These are phyloP conservation scores for Raffaelea ambrosiae DNA, from an alignment of 2,329 filamentous ascomycete genomes.

Conservation along the genomic window DNA sequence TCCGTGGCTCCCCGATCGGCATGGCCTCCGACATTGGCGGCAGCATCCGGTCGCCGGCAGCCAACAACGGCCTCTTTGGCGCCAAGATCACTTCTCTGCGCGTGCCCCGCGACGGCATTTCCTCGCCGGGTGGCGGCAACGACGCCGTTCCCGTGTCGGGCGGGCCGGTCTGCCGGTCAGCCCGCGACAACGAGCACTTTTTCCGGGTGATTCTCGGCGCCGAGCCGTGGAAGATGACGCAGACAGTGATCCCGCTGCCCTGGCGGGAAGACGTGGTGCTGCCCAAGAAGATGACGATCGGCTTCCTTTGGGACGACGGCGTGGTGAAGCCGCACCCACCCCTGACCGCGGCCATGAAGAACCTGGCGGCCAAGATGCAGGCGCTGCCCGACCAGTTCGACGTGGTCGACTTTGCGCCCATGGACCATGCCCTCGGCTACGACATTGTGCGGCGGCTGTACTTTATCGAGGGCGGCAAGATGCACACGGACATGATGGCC, in stretches of 20 bases:
- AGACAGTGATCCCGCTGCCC: neutral
- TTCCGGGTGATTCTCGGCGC: neutral
- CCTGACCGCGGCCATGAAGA: neutral
- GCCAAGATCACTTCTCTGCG: neutral
- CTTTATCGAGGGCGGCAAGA: neutral
- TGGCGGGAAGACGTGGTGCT: neutral
- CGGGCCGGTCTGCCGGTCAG: neutral
- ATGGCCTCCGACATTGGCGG: slow-evolving; percentile 1
- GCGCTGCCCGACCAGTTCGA: neutral
- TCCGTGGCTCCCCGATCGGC: neutral
- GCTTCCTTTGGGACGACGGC: neutral
- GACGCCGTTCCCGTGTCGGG: neutral
- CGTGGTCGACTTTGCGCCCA: neutral
- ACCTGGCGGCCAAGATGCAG: neutral
- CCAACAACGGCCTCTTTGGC: slow-evolving; percentile 1
- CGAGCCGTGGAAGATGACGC: neutral
- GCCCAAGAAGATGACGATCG: neutral
- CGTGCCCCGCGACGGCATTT: neutral
- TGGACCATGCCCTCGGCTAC: neutral
- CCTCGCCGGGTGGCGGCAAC: neutral
- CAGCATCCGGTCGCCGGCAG: neutral
- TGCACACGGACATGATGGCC: neutral
- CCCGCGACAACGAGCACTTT: neutral
- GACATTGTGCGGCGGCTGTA: neutral
- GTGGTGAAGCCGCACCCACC: neutral